Evolutionary conservation across 495 filamentous ascomycete species (phyloP), one percentile per base, ranked within the genome.

Genomic region (Lentithecium fluviatile): DNA sequence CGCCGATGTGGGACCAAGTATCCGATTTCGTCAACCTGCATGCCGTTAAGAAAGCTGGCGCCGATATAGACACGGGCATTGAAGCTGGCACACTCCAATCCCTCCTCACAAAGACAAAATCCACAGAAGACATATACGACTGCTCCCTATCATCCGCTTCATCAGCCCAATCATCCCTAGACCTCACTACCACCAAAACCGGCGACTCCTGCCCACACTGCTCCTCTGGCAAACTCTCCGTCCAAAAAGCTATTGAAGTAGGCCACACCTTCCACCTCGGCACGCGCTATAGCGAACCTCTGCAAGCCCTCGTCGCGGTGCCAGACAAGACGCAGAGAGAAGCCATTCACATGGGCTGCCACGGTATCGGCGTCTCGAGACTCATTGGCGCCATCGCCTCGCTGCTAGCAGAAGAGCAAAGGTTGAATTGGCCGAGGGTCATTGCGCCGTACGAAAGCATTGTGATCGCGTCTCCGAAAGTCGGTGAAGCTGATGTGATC

Each of bases 261-360:
- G 94, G 90, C 11, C 94, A 98, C 71, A 97, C 94, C 0, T 98
- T 98, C 74, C 84, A 93, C 72, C 85, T 98, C 1, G 92, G 93
- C 17, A 93, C 89, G 0, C 82, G 91, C 25, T 98, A 98, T 75
- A 91, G 85, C 29, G 76, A 83, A 19, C 85, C 90, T 0, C 78
- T 97, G 2, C 72, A 81, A 23, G 88, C 89, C 1, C 78, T 71
- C 3, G 79, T 92, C 8, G 72, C 76, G 6, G 58, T 48, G 34
- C 65, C 52, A n/a, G 32, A 52, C 50, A 55, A 67, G 69, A 65
- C 48, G 46, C 66, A 19, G 43, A 72, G 71, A 25, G 79, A 83
- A 0, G 76, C 85, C 0, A 80, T 97, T 73, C 82, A 94, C 53
- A 97, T 97, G 93, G 94, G 94, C 46, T 98, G 95, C 64, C 88